Base-by-base conservation (phyloP, 768 basidiomycete species). In the Mrakia gelida region DNA sequence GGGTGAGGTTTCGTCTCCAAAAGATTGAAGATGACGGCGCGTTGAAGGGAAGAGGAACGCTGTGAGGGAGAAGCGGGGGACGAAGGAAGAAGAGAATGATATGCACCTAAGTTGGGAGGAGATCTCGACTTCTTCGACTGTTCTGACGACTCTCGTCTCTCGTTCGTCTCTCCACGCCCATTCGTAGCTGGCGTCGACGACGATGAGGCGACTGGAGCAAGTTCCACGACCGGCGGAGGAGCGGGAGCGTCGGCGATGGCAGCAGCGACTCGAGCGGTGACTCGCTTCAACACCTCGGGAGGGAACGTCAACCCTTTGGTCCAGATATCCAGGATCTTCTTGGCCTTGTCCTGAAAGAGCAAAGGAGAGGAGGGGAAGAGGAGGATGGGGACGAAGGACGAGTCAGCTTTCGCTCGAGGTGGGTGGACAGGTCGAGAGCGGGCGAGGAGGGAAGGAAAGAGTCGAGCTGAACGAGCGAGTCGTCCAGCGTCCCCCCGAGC, bases 241-340 rank as follows among this genome's bases (percentile, higher is more conserved):
- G 59, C 59, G 16, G 41, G 21, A 56, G 32, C 43, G 62, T 52
- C 32, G 11, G 63, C 45, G 26, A 71, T 63, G 52, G 77, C 71
- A 45, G 13, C 85, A 92, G 84, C 84, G 91, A 84, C 62, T 90
- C 88, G 85, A 87, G 86, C 84, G 30, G 54, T 56, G n/a, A 97
- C 87, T 81, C 90, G 91, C 80, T 90, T 86, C 82, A 95, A 86
- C 83, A 92, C 89, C 81, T 88, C 83, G 82, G 90, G 83, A 77
- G 94, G 91, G 86, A 99, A 99, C 71, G 96, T 96, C 85, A 88
- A 89, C 78, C 90, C 89, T 85, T 95, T 96, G 82, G 88, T 88
- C 96, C 96, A 99, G 82, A 99, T 98, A 86, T 98, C 97, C 85
- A 96, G 89, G 82, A 99, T 90, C 86, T 98, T 98, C 88, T 92